Conservation (phyloP, 1,139 yeast genomes). For the Nakaseomyces sp. region DNA sequence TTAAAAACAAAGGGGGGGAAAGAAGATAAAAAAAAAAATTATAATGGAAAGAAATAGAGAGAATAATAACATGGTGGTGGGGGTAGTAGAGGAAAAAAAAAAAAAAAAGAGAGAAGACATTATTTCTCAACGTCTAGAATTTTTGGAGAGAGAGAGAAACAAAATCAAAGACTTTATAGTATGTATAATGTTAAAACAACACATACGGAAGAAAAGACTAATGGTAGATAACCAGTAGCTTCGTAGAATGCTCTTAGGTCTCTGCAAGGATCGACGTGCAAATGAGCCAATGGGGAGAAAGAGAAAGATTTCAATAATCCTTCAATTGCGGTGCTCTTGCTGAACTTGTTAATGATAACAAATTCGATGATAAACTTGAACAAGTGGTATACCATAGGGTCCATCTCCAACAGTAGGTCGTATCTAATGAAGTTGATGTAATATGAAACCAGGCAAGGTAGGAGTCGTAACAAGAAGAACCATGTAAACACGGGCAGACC, state of each 20-base stretch:
- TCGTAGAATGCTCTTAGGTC: constrained; percentile 8
- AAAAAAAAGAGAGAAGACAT: too few species aligned
- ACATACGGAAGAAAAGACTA: constrained; percentile 19
- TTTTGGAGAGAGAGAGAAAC: background rate
- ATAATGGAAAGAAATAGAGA: too few species aligned
- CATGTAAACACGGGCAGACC: constrained; percentile 13
- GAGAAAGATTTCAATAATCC: constrained; percentile 7
- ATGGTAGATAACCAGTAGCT: constrained; percentile 19
- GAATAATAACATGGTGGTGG: too few species aligned
- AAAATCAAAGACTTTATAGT: background rate
- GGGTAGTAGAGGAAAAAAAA: too few species aligned
- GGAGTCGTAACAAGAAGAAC: constrained; percentile 14
- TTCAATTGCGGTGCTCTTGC: constrained; percentile 8
- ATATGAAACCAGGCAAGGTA: constrained; percentile 24
- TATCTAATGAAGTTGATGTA: constrained; percentile 29
- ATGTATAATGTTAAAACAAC: constrained; percentile 14
- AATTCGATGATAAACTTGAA: constrained; percentile 19
- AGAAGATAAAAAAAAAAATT: too few species aligned
- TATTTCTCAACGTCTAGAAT: too few species aligned
- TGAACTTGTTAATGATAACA: constrained; percentile 11
- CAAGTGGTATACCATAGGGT: constrained; percentile 28
- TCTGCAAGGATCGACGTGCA: constrained; percentile 8
- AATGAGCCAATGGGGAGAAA: background rate
- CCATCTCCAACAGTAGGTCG: constrained; percentile 23
- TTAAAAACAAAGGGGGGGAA: too few species aligned